These are phyloP conservation scores for Vanrija pseudolonga DNA, from an alignment of 1,284 basidiomycete genomes.

Conservation along the genomic window DNA sequence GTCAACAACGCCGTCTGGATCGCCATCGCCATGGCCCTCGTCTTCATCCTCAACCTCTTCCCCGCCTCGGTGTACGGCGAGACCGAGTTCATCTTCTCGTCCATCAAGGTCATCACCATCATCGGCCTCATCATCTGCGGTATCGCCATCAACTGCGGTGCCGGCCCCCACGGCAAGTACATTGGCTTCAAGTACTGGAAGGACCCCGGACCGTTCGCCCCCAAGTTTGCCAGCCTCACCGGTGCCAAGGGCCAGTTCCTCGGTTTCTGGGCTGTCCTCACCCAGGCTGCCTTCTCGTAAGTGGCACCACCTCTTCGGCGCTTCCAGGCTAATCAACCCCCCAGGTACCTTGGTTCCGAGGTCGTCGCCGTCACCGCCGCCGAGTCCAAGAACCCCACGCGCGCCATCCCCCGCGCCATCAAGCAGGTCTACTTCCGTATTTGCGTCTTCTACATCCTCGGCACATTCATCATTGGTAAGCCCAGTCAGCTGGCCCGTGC, in stretches of 20 bases:
- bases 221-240: slow-evolving; percentile 35
- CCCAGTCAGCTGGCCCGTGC: slow-evolving; percentile 11
- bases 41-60: slow-evolving; percentile 50
- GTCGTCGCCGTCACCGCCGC: slow-evolving; percentile 49
- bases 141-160: slow-evolving; percentile 59
- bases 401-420: slow-evolving; percentile 72
- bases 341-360: slow-evolving; percentile 26
- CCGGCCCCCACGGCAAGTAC: slow-evolving; percentile 43
- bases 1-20: slow-evolving; percentile 24
- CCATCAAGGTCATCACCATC: slow-evolving; percentile 75
- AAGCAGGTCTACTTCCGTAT: slow-evolving; percentile 72
- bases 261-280: slow-evolving; percentile 12
- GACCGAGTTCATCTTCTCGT: slow-evolving; percentile 51
- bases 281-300: slow-evolving; percentile 51
- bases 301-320: no score
- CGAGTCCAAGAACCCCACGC: slow-evolving; percentile 59
- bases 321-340: no score
- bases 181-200: slow-evolving; percentile 52
- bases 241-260: slow-evolving; percentile 50
- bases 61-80: slow-evolving; percentile 38
- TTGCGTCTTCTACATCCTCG: slow-evolving; percentile 61
- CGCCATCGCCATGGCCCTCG: slow-evolving; percentile 59
- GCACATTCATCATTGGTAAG: slow-evolving; percentile 56
- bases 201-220: slow-evolving; percentile 47
- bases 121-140: slow-evolving; percentile 56